phyloP scores from a whole-genome alignment of 352 stramenopile species.

The Phytopythium vexans region DNA sequence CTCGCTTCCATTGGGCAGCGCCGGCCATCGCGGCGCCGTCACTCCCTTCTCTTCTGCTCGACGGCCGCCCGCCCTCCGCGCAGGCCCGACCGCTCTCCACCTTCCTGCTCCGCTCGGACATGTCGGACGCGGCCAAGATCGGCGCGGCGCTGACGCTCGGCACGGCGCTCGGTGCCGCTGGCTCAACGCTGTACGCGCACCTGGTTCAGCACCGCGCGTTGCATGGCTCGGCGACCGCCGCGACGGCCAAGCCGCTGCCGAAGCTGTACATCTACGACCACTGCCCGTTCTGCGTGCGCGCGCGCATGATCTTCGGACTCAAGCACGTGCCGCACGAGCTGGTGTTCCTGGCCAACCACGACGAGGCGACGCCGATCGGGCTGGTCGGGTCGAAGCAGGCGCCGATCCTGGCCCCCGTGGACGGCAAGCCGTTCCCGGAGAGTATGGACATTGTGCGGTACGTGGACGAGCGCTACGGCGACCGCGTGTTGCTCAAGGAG shows the following conservation, averaged over 20 bases:
- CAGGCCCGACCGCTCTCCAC: not conserved
- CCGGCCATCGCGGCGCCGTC: not conserved
- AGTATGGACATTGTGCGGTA: conserved; percentile 59
- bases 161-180: conserved; percentile 36
- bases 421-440: conserved; percentile 43
- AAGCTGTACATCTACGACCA: conserved; percentile 64
- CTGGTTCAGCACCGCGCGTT: conserved; percentile 6
- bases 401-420: conserved; percentile 14
- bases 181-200: conserved; percentile 22
- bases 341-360: conserved; percentile 45
- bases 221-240: conserved; percentile 5
- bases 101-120: conserved; percentile 4
- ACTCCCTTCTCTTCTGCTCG: not conserved
- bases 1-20: not conserved
- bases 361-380: conserved; percentile 43
- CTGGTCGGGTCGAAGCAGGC: conserved; percentile 44
- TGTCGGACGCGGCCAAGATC: conserved; percentile 46
- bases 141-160: conserved; percentile 39
- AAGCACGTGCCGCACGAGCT: conserved; percentile 38
- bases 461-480: conserved; percentile 46
- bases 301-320: conserved; percentile 45
- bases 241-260: conserved; percentile 10
- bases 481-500: conserved; percentile 24
- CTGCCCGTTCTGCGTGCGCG: conserved; percentile 52
- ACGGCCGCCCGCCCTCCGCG: not conserved